Evolutionary conservation across 208 protist genomes (phyloP).

Genomic region (Crithidia bombi): DNA sequence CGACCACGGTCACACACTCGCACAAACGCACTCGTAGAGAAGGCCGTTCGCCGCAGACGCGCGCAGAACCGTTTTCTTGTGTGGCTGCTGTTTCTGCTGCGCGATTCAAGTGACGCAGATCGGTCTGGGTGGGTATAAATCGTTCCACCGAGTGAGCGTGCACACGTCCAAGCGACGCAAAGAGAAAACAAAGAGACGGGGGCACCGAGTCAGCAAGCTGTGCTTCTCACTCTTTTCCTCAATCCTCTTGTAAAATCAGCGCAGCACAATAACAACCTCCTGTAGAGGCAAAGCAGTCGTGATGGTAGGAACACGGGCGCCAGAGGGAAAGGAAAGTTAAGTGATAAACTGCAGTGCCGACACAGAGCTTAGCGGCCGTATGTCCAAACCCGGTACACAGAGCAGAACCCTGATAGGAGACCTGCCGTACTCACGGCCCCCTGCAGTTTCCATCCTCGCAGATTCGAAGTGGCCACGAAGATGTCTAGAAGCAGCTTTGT

Average conservation of each 20-base stretch:
- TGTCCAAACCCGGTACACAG: constrained; percentile 92
- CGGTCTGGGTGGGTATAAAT: no score
- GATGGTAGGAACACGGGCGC: background rate
- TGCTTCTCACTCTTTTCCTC: no score
- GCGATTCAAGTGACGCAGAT: no score
- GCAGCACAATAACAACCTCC: constrained; percentile 14
- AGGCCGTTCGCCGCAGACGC: no score
- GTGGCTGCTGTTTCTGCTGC: no score
- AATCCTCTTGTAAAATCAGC: no score
- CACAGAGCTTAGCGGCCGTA: constrained; percentile 72
- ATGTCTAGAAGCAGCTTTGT: constrained; percentile 88
- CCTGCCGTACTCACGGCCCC: constrained; percentile 76
- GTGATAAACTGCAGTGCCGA: no score
- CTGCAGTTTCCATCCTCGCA: constrained; percentile 68
- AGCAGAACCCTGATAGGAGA: constrained; percentile 85
- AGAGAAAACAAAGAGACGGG: background rate
- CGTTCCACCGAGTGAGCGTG: no score
- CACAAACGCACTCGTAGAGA: no score
- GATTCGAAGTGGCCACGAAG: constrained; percentile 78
- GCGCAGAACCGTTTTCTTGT: no score
- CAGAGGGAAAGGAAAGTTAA: background rate
- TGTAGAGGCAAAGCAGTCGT: constrained; percentile 3
- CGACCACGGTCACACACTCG: background rate
- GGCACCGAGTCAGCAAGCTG: no score
- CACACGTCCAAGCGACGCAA: background rate